Evolutionary conservation across 2,329 filamentous ascomycete genomes (phyloP), one percentile per base, ranked within the genome.

Genomic region (Biscogniauxia mediterranea): DNA sequence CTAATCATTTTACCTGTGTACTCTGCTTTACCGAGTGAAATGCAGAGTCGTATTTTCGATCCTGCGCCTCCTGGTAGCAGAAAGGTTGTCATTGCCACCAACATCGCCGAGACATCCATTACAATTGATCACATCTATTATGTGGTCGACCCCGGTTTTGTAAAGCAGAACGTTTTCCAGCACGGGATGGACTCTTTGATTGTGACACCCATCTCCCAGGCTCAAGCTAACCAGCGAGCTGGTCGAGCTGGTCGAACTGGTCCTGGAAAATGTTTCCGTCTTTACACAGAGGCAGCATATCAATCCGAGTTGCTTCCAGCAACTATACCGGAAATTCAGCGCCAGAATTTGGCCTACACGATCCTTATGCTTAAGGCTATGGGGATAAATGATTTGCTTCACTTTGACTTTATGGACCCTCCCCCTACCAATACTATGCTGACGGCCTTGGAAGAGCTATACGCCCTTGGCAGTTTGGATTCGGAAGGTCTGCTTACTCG

Each of bases 351-450:
- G 57, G 91, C 92, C 0, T 89, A 91, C 68, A 97, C 94, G 0
- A 98, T 99, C 75, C 83, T 99, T 54, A 97, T 97, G 91, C 85
- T 99, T 56, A 99, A 99, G 75, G 95, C 95, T 0, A 98, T 99
- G 93, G 95, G 96, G 2, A 98, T 99, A 76, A 98, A 99, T 72
- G 95, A 99, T 73, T 81, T 99, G 1, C 83, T 99, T 13, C 93
- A 96, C 73, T 99, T 99, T 71, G 94, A 98, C 77, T 99, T 99
- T 71, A 98, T 99, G 94, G 95, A 99, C 71, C 93, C 95, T 0
- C 95, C 95, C 0, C 95, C 95, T 0, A 95, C 95, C 28, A 97
- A 98, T 71, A 98, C 95, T 13, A 97, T 98, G 92, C 84, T 99
- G 65, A 96, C 93, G 55, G 95, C 95, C 0, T 81, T 99, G 3